These are phyloP conservation scores for Monascus ruber DNA, from an alignment of 2,329 filamentous ascomycete species.

Conservation along the genomic window DNA sequence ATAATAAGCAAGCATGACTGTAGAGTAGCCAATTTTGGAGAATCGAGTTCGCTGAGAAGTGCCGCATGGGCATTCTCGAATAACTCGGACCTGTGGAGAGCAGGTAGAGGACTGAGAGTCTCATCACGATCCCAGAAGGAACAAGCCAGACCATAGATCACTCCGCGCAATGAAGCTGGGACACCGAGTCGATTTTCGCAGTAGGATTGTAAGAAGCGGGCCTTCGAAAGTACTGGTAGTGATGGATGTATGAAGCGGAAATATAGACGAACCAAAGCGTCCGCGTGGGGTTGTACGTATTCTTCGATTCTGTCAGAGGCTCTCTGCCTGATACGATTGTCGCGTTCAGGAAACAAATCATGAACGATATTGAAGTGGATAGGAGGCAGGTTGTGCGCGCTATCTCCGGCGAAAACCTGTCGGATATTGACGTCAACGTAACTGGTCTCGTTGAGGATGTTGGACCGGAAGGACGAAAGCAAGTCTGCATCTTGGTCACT, in stretches of 20 bases:
- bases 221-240: slow-evolving; percentile 36
- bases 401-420: slow-evolving; percentile 30
- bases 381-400: slow-evolving; percentile 26
- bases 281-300: slow-evolving; percentile 31
- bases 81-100: slow-evolving; percentile 33
- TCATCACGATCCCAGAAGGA: slow-evolving; percentile 33
- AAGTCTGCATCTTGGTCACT: slow-evolving; percentile 39
- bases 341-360: slow-evolving; percentile 36
- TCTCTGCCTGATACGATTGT: slow-evolving; percentile 24
- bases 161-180: slow-evolving; percentile 36
- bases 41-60: slow-evolving; percentile 36
- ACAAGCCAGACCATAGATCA: slow-evolving; percentile 35
- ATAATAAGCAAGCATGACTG: slow-evolving; percentile 38
- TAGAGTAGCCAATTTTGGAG: slow-evolving; percentile 36
- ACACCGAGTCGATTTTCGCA: slow-evolving; percentile 26
- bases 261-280: slow-evolving; percentile 34
- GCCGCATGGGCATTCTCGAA: slow-evolving; percentile 34
- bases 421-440: slow-evolving; percentile 35
- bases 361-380: slow-evolving; percentile 37
- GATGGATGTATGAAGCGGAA: slow-evolving; percentile 38
- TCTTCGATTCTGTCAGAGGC: slow-evolving; percentile 35
- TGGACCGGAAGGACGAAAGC: slow-evolving; percentile 37
- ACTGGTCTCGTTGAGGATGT: slow-evolving; percentile 35
- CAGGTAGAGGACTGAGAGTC: slow-evolving; percentile 17
- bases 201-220: slow-evolving; percentile 33